Evolutionary conservation across 352 stramenopile genomes (phyloP).

Genomic region (Globisporangium radiosum): DNA sequence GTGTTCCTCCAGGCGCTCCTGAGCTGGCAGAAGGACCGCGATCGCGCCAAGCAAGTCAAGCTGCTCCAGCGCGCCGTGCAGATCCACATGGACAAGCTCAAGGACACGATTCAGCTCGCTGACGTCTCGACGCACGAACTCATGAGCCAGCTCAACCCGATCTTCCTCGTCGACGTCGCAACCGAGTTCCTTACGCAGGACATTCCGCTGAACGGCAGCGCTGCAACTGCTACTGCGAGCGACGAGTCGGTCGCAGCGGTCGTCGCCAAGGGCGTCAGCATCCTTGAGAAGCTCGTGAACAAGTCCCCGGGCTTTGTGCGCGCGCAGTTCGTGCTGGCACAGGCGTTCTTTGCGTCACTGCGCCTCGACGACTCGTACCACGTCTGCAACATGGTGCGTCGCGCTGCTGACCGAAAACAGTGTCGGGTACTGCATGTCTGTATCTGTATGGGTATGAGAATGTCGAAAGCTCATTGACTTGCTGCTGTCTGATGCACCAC

Average conservation of each 20-base stretch:
- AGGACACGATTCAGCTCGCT: slow-evolving; percentile 45
- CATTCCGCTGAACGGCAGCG: background rate
- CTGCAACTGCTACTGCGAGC: slow-evolving; percentile 2
- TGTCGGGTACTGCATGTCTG: too few relatives aligned
- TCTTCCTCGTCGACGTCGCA: slow-evolving; percentile 87
- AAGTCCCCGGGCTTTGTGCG: slow-evolving; percentile 82
- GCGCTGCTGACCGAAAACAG: too few relatives aligned
- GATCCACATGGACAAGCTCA: slow-evolving; percentile 80
- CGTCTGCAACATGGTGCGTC: slow-evolving; percentile 45
- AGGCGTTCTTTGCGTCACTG: slow-evolving; percentile 67
- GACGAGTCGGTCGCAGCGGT: slow-evolving; percentile 9
- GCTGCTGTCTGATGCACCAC: background rate
- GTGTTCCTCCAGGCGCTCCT: slow-evolving; percentile 84
- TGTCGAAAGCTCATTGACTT: too few relatives aligned
- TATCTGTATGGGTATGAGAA: too few relatives aligned
- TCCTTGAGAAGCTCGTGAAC: slow-evolving; percentile 80
- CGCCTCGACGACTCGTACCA: slow-evolving; percentile 78
- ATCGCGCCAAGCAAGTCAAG: slow-evolving; percentile 60
- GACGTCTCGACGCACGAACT: slow-evolving; percentile 69
- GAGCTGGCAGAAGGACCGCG: slow-evolving; percentile 70
- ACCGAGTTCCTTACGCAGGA: slow-evolving; percentile 70
- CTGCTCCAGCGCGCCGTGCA: slow-evolving; percentile 72
- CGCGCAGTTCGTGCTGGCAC: slow-evolving; percentile 77
- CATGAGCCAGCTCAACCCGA: slow-evolving; percentile 76
- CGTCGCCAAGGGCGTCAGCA: slow-evolving; percentile 50